A percentile compares a stretch with the other conserved stretches of the same genome.
Evolutionary conservation across 768 basidiomycete genomes (phyloP).

Genomic region (Naganishia onofrii): DNA sequence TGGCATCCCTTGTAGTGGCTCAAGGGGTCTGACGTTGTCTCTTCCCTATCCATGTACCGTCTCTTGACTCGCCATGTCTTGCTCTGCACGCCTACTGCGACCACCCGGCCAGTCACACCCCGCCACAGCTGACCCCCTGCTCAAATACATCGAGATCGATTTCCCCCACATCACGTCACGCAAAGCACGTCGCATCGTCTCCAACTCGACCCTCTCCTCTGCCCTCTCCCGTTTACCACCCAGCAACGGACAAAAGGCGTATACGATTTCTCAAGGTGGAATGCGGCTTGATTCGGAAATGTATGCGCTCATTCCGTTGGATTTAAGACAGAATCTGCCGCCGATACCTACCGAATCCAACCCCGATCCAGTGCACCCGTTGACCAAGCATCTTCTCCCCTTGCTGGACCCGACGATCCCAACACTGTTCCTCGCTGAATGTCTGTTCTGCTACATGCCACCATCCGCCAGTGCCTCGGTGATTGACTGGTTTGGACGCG

Average conservation of each 20-base stretch:
- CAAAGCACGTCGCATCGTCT: slow-evolving; percentile 58
- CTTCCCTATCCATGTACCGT: no score
- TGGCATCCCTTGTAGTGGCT: no score
- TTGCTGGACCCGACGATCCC: slow-evolving; percentile 64
- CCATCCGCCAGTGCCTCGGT: slow-evolving; percentile 62
- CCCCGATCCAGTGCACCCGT: slow-evolving; percentile 1
- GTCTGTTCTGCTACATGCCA: slow-evolving; percentile 83
- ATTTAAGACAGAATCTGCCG: slow-evolving; percentile 61
- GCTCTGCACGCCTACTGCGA: no score
- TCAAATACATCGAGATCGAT: slow-evolving; percentile 79
- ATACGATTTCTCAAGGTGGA: slow-evolving; percentile 42
- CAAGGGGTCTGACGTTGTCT: no score
- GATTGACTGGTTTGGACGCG: slow-evolving; percentile 70
- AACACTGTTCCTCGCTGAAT: slow-evolving; percentile 86
- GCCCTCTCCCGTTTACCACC: slow-evolving; percentile 5
- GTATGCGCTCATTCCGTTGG: slow-evolving; percentile 70
- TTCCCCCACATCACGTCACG: slow-evolving; percentile 78
- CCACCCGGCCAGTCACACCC: not conserved
- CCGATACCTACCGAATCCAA: not conserved
- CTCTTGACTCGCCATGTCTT: not conserved
- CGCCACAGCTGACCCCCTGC: not conserved
- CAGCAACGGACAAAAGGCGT: slow-evolving; percentile 1
- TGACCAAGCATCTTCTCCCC: slow-evolving; percentile 31
- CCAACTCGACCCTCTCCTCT: slow-evolving; percentile 33
- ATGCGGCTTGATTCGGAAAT: slow-evolving; percentile 58